Evolutionary conservation across 768 basidiomycete species (phyloP), one percentile per base, ranked within the genome.

Genomic region (Xerocomellus intermedius): DNA sequence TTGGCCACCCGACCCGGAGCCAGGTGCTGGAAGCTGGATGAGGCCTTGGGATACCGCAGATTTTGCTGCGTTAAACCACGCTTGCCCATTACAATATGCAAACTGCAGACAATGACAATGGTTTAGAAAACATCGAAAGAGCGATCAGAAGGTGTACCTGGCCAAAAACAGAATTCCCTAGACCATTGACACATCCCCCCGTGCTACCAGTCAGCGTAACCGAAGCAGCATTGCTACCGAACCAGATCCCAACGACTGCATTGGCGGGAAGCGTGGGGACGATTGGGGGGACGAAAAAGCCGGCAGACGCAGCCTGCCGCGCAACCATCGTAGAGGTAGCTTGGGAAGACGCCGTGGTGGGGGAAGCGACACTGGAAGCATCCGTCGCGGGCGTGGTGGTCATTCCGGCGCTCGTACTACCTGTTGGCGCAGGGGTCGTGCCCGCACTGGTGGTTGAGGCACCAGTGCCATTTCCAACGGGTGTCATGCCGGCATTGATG

Each of bases 161-260:
- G 30, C 67, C 65, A 33, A 67, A 67, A 7, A 67, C 41, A 2
- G 67, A 67, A 41, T 42, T 41, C 2, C 50, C 61, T 21, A 61
- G 24, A 30, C 66, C 66, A 14, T 67, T 69, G 36, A 69, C 58
- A 17, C 66, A 67, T 28, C 28, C 59, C 2, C 21, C 51, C 32
- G 62, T 69, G 12, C 33, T 54, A 2, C 66, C 66, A 8, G 62
- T 67, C n/a, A 67, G 37, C 2, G 56, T 69, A 4, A 67, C 26
- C 4, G 59, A 54, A 13, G 8, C 47, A 16, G 67, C 66, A 42
- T 69, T 69, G 13, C 65, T 69, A 32, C 66, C 66, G 16, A 67
- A 67, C 67, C 66, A 67, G 33, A 67, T 53, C 8, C 64, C 66
- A 32, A 67, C 67, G 16, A 69, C 38, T 5, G 66, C 59, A 14